A percentile compares a stretch with the other conserved stretches of the same genome.
phyloP scores from a whole-genome alignment of 164 flowering plant species.

The Piper betle region DNA sequence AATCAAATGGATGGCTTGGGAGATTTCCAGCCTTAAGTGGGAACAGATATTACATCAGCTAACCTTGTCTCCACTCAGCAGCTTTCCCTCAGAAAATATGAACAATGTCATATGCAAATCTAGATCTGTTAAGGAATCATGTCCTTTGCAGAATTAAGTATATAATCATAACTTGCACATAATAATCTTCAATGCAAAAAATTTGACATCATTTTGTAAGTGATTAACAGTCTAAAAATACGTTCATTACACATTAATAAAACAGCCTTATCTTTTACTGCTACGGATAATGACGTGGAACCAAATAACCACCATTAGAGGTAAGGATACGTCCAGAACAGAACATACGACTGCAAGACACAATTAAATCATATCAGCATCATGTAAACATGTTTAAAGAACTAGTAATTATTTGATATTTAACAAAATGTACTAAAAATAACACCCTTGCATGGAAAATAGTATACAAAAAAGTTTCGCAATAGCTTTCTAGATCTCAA shows the following conservation, averaged over 20 bases:
- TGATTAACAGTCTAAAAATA: background rate
- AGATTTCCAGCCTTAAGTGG: background rate
- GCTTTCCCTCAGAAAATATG: slow-evolving; percentile 51
- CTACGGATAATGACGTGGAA: background rate
- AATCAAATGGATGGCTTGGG: background rate
- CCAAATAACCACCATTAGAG: background rate
- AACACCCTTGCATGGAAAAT: background rate
- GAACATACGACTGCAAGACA: slow-evolving; percentile 85
- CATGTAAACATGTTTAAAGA: background rate
- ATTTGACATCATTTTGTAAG: background rate
- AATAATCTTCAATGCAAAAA: background rate
- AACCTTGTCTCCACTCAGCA: background rate
- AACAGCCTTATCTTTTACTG: background rate
- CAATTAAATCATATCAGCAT: background rate
- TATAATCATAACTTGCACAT: background rate
- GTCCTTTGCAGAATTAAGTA: background rate
- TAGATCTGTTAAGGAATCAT: slow-evolving; percentile 7
- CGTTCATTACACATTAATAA: background rate
- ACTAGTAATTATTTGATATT: background rate
- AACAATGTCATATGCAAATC: slow-evolving; percentile 80
- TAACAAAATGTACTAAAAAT: background rate
- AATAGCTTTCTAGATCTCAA: background rate
- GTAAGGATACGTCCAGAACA: slow-evolving; percentile 98
- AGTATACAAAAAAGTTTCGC: background rate
- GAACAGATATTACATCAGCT: background rate